Evolutionary conservation across 1,139 yeast species (phyloP).

Genomic region (Candida buenavistaensis): DNA sequence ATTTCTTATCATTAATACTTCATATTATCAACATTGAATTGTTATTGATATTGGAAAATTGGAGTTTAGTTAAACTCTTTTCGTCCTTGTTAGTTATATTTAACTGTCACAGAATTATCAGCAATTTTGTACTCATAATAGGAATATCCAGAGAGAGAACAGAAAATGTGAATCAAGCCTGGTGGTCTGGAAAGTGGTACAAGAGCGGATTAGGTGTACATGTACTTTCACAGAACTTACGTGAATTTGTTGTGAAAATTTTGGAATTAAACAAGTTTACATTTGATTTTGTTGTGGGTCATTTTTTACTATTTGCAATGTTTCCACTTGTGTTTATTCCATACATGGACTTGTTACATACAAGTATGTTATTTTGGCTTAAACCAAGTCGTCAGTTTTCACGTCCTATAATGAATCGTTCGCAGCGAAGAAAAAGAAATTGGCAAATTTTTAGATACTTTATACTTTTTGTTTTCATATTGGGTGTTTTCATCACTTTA

Average conservation of each 20-base stretch:
- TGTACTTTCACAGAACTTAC: slow-evolving; percentile 59
- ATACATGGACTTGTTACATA: slow-evolving; percentile 45
- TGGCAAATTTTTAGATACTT: slow-evolving; percentile 18
- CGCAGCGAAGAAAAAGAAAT: slow-evolving; percentile 20
- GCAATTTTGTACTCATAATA: slow-evolving; percentile 36
- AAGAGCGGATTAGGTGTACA: slow-evolving; percentile 59
- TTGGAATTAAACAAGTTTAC: slow-evolving; percentile 71
- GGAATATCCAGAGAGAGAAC: slow-evolving; percentile 61
- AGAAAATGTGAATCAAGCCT: slow-evolving; percentile 60
- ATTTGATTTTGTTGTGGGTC: slow-evolving; percentile 71
- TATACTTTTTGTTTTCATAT: slow-evolving; percentile 21
- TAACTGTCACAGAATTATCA: slow-evolving; percentile 50
- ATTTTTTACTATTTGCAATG: slow-evolving; percentile 57
- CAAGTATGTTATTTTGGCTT: slow-evolving; percentile 39
- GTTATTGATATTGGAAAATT: slow-evolving; percentile 63
- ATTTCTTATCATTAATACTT: slow-evolving; percentile 49
- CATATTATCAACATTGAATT: slow-evolving; percentile 59
- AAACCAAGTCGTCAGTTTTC: slow-evolving; percentile 28
- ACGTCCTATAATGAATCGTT: slow-evolving; percentile 26
- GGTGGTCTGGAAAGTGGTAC: slow-evolving; percentile 90
- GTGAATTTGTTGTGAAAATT: slow-evolving; percentile 69
- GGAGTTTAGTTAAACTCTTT: slow-evolving; percentile 57
- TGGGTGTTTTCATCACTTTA: slow-evolving; percentile 18
- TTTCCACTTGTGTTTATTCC: slow-evolving; percentile 69
- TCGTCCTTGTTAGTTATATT: slow-evolving; percentile 59